Conservation (phyloP, 139 green algal genomes). For the Chlorella sorokiniana region DNA sequence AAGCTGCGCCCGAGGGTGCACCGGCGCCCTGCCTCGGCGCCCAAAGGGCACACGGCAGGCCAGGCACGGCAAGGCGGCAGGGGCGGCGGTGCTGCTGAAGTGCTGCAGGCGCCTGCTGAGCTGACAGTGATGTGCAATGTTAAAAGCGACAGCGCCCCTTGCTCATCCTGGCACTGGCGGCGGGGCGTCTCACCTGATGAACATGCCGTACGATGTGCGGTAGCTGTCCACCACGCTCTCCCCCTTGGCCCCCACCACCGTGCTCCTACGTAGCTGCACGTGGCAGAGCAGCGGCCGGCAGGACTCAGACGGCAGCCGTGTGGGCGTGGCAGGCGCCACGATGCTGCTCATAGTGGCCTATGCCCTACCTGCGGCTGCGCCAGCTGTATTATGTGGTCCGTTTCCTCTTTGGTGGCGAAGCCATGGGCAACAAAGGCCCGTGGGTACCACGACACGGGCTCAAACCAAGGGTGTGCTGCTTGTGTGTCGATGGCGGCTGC, state of each 20-base stretch:
- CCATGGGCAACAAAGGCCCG: conserved; percentile 81
- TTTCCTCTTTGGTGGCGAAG: conserved; percentile 76
- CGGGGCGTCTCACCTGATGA: conserved; percentile 29
- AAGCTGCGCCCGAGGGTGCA: no score
- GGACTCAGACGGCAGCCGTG: neutral
- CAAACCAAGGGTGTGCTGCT: conserved; percentile 50
- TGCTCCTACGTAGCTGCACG: conserved; percentile 72
- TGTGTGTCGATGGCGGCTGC: neutral
- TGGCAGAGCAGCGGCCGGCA: neutral
- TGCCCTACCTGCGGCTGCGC: conserved; percentile 32
- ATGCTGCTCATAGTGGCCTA: neutral
- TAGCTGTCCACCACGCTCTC: conserved; percentile 65
- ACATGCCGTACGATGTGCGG: conserved; percentile 79
- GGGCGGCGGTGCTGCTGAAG: no score
- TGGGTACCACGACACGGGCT: conserved; percentile 72
- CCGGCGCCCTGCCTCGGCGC: no score
- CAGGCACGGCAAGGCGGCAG: no score
- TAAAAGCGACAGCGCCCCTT: neutral
- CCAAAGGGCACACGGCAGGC: no score
- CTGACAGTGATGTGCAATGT: neutral
- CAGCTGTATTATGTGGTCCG: conserved; percentile 66
- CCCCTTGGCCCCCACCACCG: conserved; percentile 71
- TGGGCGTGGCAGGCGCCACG: neutral
- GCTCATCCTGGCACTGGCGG: neutral
- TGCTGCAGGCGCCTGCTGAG: no score